These are phyloP conservation scores for Clarkia xantiana DNA, from an alignment of 345 rosid genomes.

Conservation along the genomic window DNA sequence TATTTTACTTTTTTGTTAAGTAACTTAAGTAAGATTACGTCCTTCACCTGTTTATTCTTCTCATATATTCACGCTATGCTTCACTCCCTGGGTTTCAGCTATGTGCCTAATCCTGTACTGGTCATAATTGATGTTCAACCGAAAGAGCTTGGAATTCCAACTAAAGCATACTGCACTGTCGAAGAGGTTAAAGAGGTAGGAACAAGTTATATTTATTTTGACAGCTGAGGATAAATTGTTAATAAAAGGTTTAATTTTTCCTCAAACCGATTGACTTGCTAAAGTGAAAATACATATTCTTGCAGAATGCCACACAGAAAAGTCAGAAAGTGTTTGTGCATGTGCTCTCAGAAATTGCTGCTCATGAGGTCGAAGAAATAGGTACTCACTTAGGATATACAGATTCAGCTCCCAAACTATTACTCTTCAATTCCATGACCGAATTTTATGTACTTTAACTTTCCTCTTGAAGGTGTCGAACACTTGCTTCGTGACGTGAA, in stretches of 20 bases:
- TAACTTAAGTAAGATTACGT: no score
- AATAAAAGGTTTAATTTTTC: neutral
- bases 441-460: constrained; percentile 1
- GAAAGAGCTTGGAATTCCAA: constrained; percentile 77
- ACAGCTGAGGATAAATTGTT: no score
- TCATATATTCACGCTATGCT: neutral
- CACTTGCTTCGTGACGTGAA: constrained; percentile 79
- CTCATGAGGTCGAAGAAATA: constrained; percentile 88
- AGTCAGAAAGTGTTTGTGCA: constrained; percentile 77
- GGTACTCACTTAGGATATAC: constrained; percentile 27
- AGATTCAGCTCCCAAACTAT: neutral
- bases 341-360: constrained; percentile 62
- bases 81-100: constrained; percentile 22
- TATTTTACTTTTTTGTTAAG: no score
- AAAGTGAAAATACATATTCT: neutral
- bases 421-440: neutral
- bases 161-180: constrained; percentile 78
- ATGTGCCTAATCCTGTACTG: constrained; percentile 69
- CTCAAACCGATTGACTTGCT: neutral
- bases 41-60: neutral
- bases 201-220: constrained; percentile 1
- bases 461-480: constrained; percentile 43
- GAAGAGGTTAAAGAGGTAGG: constrained; percentile 82
- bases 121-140: constrained; percentile 92
- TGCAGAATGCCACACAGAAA: constrained; percentile 77